Percentiles rank a stretch among this genome's conserved stretches.
phyloP scores from a whole-genome alignment of 2,329 filamentous ascomycete species.

The Aspergillus sp. region DNA sequence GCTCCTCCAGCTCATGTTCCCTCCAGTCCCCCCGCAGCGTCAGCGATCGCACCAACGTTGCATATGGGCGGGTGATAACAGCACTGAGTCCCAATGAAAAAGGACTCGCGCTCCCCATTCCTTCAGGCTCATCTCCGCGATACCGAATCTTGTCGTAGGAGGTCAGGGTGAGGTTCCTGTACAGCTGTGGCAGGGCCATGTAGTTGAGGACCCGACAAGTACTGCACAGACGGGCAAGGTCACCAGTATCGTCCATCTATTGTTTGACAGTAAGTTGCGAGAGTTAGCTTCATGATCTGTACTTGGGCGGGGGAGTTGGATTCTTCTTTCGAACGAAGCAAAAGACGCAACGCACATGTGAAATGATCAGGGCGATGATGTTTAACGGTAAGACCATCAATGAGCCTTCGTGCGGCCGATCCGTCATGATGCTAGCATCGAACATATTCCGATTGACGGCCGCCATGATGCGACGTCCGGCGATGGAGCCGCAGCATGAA shows the following conservation, averaged over 20 bases:
- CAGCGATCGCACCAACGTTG: slow-evolving; percentile 49
- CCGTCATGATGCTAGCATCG: slow-evolving; percentile 27
- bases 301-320: neutral
- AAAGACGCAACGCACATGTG: slow-evolving; percentile 39
- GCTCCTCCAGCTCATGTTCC: slow-evolving; percentile 54
- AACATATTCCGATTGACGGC: slow-evolving; percentile 41
- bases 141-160: slow-evolving; percentile 58
- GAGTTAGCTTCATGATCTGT: neutral
- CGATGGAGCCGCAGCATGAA: slow-evolving; percentile 22
- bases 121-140: slow-evolving; percentile 53
- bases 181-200: slow-evolving; percentile 60
- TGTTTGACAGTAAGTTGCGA: slow-evolving; percentile 6
- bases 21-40: slow-evolving; percentile 53
- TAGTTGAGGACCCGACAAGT: slow-evolving; percentile 60
- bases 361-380: slow-evolving; percentile 53
- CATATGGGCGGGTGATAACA: slow-evolving; percentile 53
- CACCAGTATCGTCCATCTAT: slow-evolving; percentile 54
- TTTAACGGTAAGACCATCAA: slow-evolving; percentile 51
- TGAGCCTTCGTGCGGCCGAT: slow-evolving; percentile 24
- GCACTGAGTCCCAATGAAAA: slow-evolving; percentile 61
- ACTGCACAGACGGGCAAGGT: slow-evolving; percentile 56
- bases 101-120: slow-evolving; percentile 58
- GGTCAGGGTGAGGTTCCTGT: slow-evolving; percentile 51
- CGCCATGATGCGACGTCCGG: slow-evolving; percentile 34
- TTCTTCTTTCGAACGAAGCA: neutral